Percentiles rank a stretch among this genome's conserved stretches.
Evolutionary conservation across 2,329 filamentous ascomycete species (phyloP).

Genomic region (Teratosphaeria zuluensis): DNA sequence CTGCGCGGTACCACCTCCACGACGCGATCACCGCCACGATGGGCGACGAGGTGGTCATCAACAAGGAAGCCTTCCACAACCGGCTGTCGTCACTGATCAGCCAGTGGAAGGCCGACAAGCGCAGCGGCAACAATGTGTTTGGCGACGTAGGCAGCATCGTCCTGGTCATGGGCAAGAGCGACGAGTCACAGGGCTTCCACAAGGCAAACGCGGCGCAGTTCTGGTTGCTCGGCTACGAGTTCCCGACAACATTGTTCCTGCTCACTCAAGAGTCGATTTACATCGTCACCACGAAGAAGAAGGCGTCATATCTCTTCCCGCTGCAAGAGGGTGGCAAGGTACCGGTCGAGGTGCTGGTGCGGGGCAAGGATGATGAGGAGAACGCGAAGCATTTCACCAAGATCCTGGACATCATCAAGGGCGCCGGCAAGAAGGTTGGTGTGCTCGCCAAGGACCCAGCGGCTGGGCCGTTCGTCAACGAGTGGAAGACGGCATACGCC

Average conservation of each 20-base stretch:
- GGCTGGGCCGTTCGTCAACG: slow-evolving; percentile 81
- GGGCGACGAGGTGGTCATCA: slow-evolving; percentile 75
- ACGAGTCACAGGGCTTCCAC: slow-evolving; percentile 75
- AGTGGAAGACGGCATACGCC: slow-evolving; percentile 80
- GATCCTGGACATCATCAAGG: slow-evolving; percentile 78
- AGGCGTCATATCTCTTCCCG: slow-evolving; percentile 89
- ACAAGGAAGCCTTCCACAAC: slow-evolving; percentile 87
- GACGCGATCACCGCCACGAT: slow-evolving; percentile 32
- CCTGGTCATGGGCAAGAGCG: slow-evolving; percentile 89
- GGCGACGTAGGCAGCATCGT: slow-evolving; percentile 77
- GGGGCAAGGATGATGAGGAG: slow-evolving; percentile 82
- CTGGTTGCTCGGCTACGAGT: slow-evolving; percentile 97
- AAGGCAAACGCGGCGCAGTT: slow-evolving; percentile 98
- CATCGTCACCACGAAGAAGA: slow-evolving; percentile 92
- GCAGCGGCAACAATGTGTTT: slow-evolving; percentile 75
- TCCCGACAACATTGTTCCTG: slow-evolving; percentile 88
- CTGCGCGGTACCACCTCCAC: slow-evolving; percentile 9
- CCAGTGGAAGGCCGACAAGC: slow-evolving; percentile 94
- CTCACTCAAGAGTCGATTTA: slow-evolving; percentile 82
- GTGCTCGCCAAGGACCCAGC: slow-evolving; percentile 76
- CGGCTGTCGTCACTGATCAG: slow-evolving; percentile 78
- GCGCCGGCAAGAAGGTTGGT: slow-evolving; percentile 83
- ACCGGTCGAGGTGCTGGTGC: slow-evolving; percentile 81
- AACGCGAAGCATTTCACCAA: slow-evolving; percentile 85
- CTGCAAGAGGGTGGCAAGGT: slow-evolving; percentile 82